Base-by-base conservation (phyloP, 2,329 filamentous ascomycete species). In the Fusarium sororula region DNA sequence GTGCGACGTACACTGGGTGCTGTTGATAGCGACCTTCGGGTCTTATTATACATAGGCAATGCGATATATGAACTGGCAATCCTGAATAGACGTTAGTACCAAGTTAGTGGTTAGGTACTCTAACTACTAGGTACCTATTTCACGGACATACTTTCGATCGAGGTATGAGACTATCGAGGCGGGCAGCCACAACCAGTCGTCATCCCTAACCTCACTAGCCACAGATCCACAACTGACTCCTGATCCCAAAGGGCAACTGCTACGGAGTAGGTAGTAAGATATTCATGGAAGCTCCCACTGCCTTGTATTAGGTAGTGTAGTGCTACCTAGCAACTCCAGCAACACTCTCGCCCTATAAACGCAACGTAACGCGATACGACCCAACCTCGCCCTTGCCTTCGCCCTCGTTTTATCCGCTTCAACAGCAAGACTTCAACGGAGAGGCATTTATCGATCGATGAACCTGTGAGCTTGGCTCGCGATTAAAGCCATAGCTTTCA, bases 101-200 rank as follows among this genome's bases (percentile, higher is more conserved):
- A 22, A 48, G 20, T 30, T 22, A 48, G 45, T 54, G 30, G 54
- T 28, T 37, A 37, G 35, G 38, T 48, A 28, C 24, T 39, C 20
- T 37, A 9, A 15, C 32, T 35, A 14, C 24, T 26, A 26, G 24
- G 24, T 26, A 26, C 32, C 14, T 35, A 35, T 35, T 35, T 35
- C 7, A 26, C n/a, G 30, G n/a, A 41, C 15, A 24, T 37, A 54
- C 18, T 26, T 37, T 54, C 24, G 8, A 41, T 22, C 17, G 9
- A 8, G 14, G 30, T 63, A 58, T 69, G 51, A 51, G 39, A 44
- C 53, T 53, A 51, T 26, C 37, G 37, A 66, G 53, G 64, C 9
- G n/a, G 14, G 28, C 48, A 68, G 70, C 71, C 70, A 73, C 71
- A 59, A 26, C n/a, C 32, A 42, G 24, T 74, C 70, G 70, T 73